A percentile compares a stretch with the other conserved stretches of the same genome.
phyloP scores from a whole-genome alignment of 495 filamentous ascomycete genomes.

The Corynascus novoguineensis region DNA sequence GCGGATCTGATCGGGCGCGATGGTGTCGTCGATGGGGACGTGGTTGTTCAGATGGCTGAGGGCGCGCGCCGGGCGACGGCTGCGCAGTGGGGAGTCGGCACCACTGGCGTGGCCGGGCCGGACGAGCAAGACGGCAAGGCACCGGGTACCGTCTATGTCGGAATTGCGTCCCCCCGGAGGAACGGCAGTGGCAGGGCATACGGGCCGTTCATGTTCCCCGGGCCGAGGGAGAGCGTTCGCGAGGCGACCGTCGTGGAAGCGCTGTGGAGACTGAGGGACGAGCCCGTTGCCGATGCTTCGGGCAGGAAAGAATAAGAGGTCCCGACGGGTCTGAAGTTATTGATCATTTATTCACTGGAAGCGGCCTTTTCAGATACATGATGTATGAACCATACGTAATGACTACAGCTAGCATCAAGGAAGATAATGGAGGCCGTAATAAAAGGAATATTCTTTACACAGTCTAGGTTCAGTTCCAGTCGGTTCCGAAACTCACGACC shows the following conservation, averaged over 20 bases:
- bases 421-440: too few relatives aligned
- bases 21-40: constrained; percentile 31
- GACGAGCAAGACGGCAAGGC: constrained; percentile 27
- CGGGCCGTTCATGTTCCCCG: constrained; percentile 28
- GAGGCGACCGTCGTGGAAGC: constrained; percentile 25
- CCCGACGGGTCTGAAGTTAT: too few relatives aligned
- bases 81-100: constrained; percentile 29
- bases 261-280: constrained; percentile 19
- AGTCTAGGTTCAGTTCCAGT: too few relatives aligned
- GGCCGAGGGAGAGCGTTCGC: constrained; percentile 21
- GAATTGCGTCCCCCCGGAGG: constrained; percentile 17
- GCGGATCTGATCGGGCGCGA: constrained; percentile 26
- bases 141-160: constrained; percentile 26
- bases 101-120: constrained; percentile 31
- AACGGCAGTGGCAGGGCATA: constrained; percentile 4
- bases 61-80: constrained; percentile 20
- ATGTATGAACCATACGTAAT: too few relatives aligned
- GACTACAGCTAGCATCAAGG: too few relatives aligned
- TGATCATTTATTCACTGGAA: too few relatives aligned
- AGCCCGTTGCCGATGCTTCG: neutral
- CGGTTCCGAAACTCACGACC: too few relatives aligned
- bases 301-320: too few relatives aligned
- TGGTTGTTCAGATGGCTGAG: constrained; percentile 31
- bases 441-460: too few relatives aligned
- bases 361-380: too few relatives aligned